phyloP scores from a whole-genome alignment of 768 basidiomycete species.

The Kwoniella sp. region DNA sequence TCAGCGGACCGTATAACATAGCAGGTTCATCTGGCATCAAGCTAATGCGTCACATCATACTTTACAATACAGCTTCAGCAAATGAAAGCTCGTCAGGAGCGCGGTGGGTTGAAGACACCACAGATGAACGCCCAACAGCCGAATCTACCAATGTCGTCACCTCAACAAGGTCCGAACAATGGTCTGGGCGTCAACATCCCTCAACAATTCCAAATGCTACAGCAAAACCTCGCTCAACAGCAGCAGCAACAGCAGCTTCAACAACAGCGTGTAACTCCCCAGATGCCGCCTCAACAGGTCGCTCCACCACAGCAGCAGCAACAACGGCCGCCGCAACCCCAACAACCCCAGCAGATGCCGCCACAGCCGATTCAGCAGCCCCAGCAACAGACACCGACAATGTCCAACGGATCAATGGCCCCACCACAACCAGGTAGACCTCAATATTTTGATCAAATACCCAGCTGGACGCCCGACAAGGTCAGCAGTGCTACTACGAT shows the following conservation, averaged over 20 bases:
- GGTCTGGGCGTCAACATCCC: slow-evolving; percentile 12
- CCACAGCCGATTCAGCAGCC: slow-evolving; percentile 11
- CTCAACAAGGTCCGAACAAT: slow-evolving; percentile 19
- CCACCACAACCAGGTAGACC: slow-evolving; percentile 2
- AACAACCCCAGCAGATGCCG: slow-evolving; percentile 1
- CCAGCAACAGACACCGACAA: slow-evolving; percentile 5
- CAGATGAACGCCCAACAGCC: slow-evolving; percentile 19
- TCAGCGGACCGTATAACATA: no score
- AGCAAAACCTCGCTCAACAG: slow-evolving; percentile 24
- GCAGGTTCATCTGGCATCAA: no score
- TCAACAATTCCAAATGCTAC: slow-evolving; percentile 24
- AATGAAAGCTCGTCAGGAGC: slow-evolving; percentile 42
- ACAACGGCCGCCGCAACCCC: slow-evolving; percentile 8
- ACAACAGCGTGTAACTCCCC: slow-evolving; percentile 14
- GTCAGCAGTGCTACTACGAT: slow-evolving; percentile 10
- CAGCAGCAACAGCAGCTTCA: slow-evolving; percentile 14
- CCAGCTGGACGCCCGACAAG: slow-evolving; percentile 16
- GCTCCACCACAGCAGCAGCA: slow-evolving; percentile 4
- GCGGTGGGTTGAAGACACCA: slow-evolving; percentile 33
- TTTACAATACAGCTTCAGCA: slow-evolving; percentile 30
- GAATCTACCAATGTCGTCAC: slow-evolving; percentile 30
- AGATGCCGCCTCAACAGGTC: slow-evolving; percentile 12
- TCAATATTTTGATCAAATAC: slow-evolving; percentile 21
- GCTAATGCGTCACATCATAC: no score
- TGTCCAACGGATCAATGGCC: slow-evolving; percentile 10